Evolutionary conservation across 805 yeast species (phyloP), one percentile per base, ranked within the genome.

Genomic region (Yarrowia yakushimensis): DNA sequence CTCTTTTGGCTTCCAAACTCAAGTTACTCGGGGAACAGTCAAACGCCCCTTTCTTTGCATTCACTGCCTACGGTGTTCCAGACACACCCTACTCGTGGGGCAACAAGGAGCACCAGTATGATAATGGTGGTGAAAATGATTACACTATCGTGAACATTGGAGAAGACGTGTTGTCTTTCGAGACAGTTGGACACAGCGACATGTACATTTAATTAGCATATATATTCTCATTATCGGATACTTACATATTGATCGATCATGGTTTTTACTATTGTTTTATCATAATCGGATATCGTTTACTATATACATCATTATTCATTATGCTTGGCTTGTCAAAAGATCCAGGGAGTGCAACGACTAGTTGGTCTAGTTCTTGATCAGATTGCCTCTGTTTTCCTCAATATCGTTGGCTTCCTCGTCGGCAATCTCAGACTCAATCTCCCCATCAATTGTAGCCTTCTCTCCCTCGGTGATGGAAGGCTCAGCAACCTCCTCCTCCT

Each of bases 371-470:
- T 39, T 39, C 36, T 28, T 18, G 37, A 55, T 39, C 28, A 39
- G 17, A 27, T 55, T 55, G 15, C 41, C 64, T 52, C 63, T 39
- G 27, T 65, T 70, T 39, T 69, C 69, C 28, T 67, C 69, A n/a
- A 64, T 41, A 33, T 70, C 71, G 27, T 48, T 66, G 69, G 70
- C 22, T 65, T 66, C 25, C 77, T 70, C 65, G 6, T 77, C 75
- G 3, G 68, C 64, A 31, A 72, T 69, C 41, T 75, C 73, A 10
- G 65, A 52, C 2, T 69, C 66, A 8, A 78, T 71, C 34, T 74
- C 69, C 13, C 61, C 61, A 0, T 65, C 61, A 31, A 69, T 69
- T 31, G 78, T 63, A 31, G 75, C 78, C 2, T 59, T 45, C 8
- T 60, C 62, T 15, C 63, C 61, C 48, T 60, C 61, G 4, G 37